A percentile compares a stretch with the other conserved stretches of the same genome.
Evolutionary conservation across 1,139 yeast genomes (phyloP).

Genomic region (Lodderomyces oxycetoniae): DNA sequence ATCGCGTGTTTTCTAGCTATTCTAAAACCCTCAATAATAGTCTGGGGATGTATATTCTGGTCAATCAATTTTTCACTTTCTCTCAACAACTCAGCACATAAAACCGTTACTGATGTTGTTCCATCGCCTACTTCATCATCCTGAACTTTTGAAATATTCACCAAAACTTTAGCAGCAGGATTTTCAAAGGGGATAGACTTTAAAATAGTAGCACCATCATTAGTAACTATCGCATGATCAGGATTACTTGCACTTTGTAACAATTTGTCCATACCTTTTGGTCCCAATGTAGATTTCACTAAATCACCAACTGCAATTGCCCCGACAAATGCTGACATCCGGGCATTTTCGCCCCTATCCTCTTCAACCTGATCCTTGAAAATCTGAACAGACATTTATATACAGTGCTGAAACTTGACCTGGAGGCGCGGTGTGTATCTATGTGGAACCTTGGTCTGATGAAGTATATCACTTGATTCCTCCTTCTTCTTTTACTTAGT

Average conservation of each 20-base stretch:
- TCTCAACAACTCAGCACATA: constrained; percentile 84
- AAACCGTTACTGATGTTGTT: constrained; percentile 95
- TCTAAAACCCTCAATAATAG: constrained; percentile 93
- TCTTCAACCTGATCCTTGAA: constrained; percentile 97
- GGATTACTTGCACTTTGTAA: constrained; percentile 83
- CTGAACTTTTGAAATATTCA: constrained; percentile 93
- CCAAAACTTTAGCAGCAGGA: constrained; percentile 97
- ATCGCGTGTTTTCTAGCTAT: constrained; percentile 83
- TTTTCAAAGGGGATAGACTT: constrained; percentile 93
- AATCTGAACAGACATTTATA: constrained; percentile 70
- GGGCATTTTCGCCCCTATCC: constrained; percentile 97
- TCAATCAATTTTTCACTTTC: constrained; percentile 95
- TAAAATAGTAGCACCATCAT: constrained; percentile 96
- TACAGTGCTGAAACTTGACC: neutral
- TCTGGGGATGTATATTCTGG: constrained; percentile 94
- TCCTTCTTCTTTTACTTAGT: neutral
- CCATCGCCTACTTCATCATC: constrained; percentile 99
- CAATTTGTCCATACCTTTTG: constrained; percentile 97
- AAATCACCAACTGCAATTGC: constrained; percentile 98
- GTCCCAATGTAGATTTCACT: constrained; percentile 93
- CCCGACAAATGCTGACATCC: constrained; percentile 94
- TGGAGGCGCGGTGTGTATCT: neutral
- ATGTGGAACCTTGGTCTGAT: no score
- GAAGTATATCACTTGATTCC: neutral
- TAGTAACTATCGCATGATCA: constrained; percentile 72